Conservation (phyloP, 1,284 basidiomycete species). For the Singerocomus rubriflavus region DNA sequence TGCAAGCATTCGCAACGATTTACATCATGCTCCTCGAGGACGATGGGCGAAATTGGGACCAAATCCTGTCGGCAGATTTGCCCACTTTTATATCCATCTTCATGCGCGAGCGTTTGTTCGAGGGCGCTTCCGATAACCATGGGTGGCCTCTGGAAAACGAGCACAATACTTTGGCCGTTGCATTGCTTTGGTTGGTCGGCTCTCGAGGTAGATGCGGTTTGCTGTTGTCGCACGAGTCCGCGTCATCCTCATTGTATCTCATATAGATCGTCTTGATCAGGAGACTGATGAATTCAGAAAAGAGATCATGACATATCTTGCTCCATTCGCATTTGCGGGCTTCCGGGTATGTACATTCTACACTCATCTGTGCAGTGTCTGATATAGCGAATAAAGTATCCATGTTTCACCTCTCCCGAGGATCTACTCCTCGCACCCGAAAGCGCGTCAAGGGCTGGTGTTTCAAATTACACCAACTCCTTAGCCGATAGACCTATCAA, state of each 20-base stretch:
- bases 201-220: conserved; percentile 25
- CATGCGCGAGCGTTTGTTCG: conserved; percentile 39
- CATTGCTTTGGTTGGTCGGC: conserved; percentile 47
- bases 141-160: conserved; percentile 50
- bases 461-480: conserved; percentile 17
- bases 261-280: conserved; percentile 34
- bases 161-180: conserved; percentile 43
- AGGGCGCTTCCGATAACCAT: conserved; percentile 34
- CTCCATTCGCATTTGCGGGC: conserved; percentile 46
- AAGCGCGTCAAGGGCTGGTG: not conserved
- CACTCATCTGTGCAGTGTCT: conserved; percentile 4
- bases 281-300: conserved; percentile 37
- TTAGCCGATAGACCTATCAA: conserved; percentile 29
- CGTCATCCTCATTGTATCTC: conserved; percentile 1
- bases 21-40: conserved; percentile 62
- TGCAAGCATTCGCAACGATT: conserved; percentile 50
- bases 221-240: not conserved
- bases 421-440: conserved; percentile 16
- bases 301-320: conserved; percentile 37
- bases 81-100: conserved; percentile 40
- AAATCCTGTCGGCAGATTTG: conserved; percentile 47
- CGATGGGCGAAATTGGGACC: conserved; percentile 52
- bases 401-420: conserved; percentile 30
- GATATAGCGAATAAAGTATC: conserved; percentile 29
- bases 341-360: conserved; percentile 41